Evolutionary conservation across 129 eudicot genomes (phyloP).

Genomic region (Daucus carota): DNA sequence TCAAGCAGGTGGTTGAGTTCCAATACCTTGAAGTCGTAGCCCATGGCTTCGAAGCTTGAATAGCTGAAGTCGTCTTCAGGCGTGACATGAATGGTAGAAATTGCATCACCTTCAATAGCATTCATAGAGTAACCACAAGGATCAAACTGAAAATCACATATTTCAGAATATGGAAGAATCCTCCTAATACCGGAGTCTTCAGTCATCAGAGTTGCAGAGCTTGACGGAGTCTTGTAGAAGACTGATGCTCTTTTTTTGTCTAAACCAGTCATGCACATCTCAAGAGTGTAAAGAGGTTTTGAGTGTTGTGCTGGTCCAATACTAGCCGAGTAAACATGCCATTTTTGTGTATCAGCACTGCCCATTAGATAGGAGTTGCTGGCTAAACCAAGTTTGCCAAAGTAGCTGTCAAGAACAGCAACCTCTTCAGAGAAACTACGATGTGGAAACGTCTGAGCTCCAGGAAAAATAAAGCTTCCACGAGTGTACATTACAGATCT

Average conservation of each 20-base stretch:
- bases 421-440: conserved; percentile 84
- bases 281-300: conserved; percentile 46
- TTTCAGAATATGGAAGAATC: conserved; percentile 66
- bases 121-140: conserved; percentile 98
- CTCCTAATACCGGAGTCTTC: conserved; percentile 56
- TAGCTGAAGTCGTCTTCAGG: conserved; percentile 95
- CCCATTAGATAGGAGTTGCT: conserved; percentile 71
- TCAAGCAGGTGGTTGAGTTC: conserved; percentile 40
- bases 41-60: conserved; percentile 83
- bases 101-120: conserved; percentile 56
- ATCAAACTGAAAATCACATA: conserved; percentile 84
- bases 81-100: conserved; percentile 83
- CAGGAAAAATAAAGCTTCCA: conserved; percentile 82
- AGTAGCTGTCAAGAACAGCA: conserved; percentile 60
- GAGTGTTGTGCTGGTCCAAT: conserved; percentile 11
- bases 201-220: conserved; percentile 65
- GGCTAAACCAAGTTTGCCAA: conserved; percentile 39
- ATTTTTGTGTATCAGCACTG: conserved; percentile 38
- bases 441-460: conserved; percentile 75
- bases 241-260: conserved; percentile 55
- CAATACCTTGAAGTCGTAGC: conserved; percentile 44
- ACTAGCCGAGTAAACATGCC: conserved; percentile 80
- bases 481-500: conserved; percentile 67
- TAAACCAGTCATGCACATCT: conserved; percentile 87
- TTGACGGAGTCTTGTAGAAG: conserved; percentile 50